Conservation (phyloP, 768 basidiomycete genomes). For the Melanogaster broomeanus region DNA sequence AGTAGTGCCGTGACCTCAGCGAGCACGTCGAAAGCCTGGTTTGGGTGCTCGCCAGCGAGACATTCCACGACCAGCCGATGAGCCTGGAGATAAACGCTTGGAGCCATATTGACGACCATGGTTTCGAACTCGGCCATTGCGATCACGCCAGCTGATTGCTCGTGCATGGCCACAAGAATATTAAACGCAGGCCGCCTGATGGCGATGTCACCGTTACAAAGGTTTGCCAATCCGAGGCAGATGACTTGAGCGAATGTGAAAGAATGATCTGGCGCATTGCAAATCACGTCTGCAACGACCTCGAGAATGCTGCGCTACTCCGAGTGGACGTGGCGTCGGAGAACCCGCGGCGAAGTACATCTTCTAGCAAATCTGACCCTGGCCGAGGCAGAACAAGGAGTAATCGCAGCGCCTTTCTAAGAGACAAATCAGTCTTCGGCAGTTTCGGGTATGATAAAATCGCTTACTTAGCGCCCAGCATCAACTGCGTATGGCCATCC, state of each 20-base stretch:
- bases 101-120: constrained; percentile 66
- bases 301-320: constrained; percentile 70
- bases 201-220: constrained; percentile 66
- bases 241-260: constrained; percentile 75
- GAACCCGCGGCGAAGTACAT: constrained; percentile 69
- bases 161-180: constrained; percentile 72
- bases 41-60: constrained; percentile 76
- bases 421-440: constrained; percentile 9
- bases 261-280: constrained; percentile 50
- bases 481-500: constrained; percentile 51
- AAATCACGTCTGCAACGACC: constrained; percentile 70
- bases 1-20: constrained; percentile 72
- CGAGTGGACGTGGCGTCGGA: constrained; percentile 57
- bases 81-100: constrained; percentile 78
- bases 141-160: constrained; percentile 64
- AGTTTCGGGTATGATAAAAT: background rate
- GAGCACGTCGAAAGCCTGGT: constrained; percentile 64
- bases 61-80: constrained; percentile 77
- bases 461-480: constrained; percentile 66
- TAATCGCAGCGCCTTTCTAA: constrained; percentile 75
- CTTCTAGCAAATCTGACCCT: constrained; percentile 60
- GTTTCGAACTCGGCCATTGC: constrained; percentile 75
- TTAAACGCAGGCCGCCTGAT: constrained; percentile 79
- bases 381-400: constrained; percentile 59
- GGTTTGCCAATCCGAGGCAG: constrained; percentile 81